These are phyloP conservation scores for Rhizophagus sp. DNA, from an alignment of 192 early-diverging fungal species.

Conservation along the genomic window DNA sequence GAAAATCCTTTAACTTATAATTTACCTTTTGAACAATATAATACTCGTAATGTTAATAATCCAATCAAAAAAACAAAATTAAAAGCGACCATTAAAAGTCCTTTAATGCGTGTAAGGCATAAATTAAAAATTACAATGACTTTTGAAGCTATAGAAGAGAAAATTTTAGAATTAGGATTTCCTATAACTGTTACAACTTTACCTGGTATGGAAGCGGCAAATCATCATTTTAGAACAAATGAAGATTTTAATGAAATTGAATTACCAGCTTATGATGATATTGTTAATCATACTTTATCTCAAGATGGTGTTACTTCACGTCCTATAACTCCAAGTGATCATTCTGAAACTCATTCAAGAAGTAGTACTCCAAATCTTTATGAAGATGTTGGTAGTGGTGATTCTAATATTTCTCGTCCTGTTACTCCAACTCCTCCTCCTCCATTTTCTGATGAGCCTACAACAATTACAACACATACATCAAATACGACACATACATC, in stretches of 20 bases:
- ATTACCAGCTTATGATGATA: slow-evolving; percentile 30
- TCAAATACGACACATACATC: not conserved
- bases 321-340: not conserved
- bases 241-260: not conserved
- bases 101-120: slow-evolving; percentile 30
- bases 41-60: not conserved
- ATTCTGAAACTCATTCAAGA: not conserved
- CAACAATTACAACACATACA: not conserved
- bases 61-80: not conserved
- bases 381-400: not conserved
- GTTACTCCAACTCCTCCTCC: not conserved
- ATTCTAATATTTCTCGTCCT: not conserved
- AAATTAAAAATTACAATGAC: slow-evolving; percentile 11
- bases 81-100: slow-evolving; percentile 21
- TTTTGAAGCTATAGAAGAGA: slow-evolving; percentile 15
- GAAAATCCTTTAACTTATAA: slow-evolving; percentile 30
- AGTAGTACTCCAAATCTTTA: not conserved
- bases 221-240: not conserved
- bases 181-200: slow-evolving; percentile 21
- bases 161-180: slow-evolving; percentile 18
- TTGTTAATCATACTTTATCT: slow-evolving; percentile 1
- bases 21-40: slow-evolving; percentile 19
- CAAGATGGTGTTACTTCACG: not conserved
- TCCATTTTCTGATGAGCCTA: not conserved
- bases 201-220: not conserved